Evolutionary conservation across 768 basidiomycete species (phyloP).

Genomic region (Clathrus columnatus): DNA sequence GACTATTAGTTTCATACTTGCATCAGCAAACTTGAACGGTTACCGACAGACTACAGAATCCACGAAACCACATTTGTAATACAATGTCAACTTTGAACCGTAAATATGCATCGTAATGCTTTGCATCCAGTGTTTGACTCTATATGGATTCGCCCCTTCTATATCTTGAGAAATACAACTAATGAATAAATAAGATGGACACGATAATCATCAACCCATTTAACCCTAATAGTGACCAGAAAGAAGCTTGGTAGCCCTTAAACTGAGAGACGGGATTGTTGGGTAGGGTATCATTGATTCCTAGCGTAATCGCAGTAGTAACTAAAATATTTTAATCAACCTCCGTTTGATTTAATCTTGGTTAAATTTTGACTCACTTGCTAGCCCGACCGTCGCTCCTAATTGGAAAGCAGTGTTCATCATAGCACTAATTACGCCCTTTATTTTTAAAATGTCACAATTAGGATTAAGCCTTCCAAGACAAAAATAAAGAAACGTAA

Average conservation of each 20-base stretch:
- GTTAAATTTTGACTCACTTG: slow-evolving; percentile 17
- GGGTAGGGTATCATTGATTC: not conserved
- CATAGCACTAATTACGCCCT: slow-evolving; percentile 47
- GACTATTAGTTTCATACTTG: too few relatives aligned
- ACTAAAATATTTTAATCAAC: not conserved
- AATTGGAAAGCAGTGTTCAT: slow-evolving; percentile 47
- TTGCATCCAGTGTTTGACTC: too few relatives aligned
- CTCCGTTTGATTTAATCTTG: too few relatives aligned
- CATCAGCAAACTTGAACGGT: too few relatives aligned
- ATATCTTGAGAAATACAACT: not conserved
- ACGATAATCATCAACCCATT: slow-evolving; percentile 1
- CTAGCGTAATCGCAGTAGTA: not conserved
- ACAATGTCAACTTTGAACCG: too few relatives aligned
- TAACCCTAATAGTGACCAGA: slow-evolving; percentile 8
- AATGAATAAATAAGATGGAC: slow-evolving; percentile 2
- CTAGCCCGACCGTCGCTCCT: slow-evolving; percentile 42
- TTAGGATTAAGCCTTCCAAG: not conserved
- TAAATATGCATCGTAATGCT: too few relatives aligned
- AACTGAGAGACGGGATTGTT: not conserved
- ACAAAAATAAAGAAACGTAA: not conserved
- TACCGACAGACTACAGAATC: too few relatives aligned
- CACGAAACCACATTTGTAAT: too few relatives aligned
- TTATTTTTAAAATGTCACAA: slow-evolving; percentile 26
- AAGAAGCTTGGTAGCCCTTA: slow-evolving; percentile 6
- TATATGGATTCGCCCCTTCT: too few relatives aligned